Conservation (phyloP, 2,329 filamentous ascomycete genomes). For the Teratosphaeria pseudoeucalypti region DNA sequence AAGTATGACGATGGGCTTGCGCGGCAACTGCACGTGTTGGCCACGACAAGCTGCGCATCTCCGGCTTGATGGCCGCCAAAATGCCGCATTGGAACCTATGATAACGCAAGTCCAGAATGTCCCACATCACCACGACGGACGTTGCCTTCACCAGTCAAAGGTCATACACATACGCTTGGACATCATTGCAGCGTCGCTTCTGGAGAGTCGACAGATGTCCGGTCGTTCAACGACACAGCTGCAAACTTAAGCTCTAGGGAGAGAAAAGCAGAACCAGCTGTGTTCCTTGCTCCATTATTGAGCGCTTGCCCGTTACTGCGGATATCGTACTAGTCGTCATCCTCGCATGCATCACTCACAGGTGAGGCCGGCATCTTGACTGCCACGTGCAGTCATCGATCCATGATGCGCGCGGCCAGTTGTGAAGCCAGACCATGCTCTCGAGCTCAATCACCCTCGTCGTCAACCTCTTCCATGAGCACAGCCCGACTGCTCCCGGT, state of each 20-base stretch:
- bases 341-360: no score
- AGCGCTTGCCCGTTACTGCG: no score
- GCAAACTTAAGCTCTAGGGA: no score
- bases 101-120: neutral
- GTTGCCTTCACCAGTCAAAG: no score
- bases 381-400: neutral
- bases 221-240: no score
- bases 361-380: neutral
- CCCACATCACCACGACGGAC: no score
- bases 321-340: no score
- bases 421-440: neutral
- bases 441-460: conserved; percentile 25
- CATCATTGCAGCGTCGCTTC: no score
- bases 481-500: conserved; percentile 22
- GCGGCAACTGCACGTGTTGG: neutral
- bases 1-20: neutral
- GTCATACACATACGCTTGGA: no score
- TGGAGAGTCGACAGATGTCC: no score
- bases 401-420: neutral
- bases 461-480: conserved; percentile 37
- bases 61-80: neutral
- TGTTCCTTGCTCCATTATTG: no score
- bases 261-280: no score
- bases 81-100: neutral
- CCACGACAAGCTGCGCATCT: neutral